Percentiles rank a stretch among this genome's conserved stretches.
Conservation (phyloP, 768 basidiomycete genomes). For the Sutorius australiensis region DNA sequence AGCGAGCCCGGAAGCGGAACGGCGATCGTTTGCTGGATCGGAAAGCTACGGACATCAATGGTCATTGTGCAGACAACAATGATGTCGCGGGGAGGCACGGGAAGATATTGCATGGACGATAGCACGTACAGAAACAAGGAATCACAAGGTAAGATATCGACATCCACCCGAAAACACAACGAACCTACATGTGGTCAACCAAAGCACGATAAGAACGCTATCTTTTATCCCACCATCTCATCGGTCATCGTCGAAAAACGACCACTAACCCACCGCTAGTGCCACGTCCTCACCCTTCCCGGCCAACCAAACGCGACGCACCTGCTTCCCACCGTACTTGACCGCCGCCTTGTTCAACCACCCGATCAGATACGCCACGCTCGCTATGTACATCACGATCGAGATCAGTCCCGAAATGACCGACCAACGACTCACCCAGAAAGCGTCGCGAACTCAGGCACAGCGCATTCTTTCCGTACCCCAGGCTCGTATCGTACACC, state of each 20-base stretch:
- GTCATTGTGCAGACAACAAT: too few species aligned
- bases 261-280: background rate
- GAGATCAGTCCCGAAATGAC: too few species aligned
- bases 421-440: background rate
- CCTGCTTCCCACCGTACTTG: constrained; percentile 19
- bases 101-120: too few species aligned
- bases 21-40: too few species aligned
- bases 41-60: too few species aligned
- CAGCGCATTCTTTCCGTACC: constrained; percentile 8
- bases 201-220: too few species aligned
- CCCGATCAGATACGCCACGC: background rate
- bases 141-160: too few species aligned
- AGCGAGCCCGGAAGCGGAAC: too few species aligned
- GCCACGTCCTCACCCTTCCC: background rate
- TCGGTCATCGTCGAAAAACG: background rate
- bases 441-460: background rate
- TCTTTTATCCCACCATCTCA: background rate
- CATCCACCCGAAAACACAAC: too few species aligned
- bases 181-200: too few species aligned
- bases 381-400: background rate
- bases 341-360: constrained; percentile 14
- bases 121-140: too few species aligned
- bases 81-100: too few species aligned
- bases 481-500: constrained; percentile 3
- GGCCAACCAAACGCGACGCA: background rate